Percentiles rank a stretch among this genome's conserved stretches.
Conservation (phyloP, 257 asterid species). For the Solanum bukasovii region DNA sequence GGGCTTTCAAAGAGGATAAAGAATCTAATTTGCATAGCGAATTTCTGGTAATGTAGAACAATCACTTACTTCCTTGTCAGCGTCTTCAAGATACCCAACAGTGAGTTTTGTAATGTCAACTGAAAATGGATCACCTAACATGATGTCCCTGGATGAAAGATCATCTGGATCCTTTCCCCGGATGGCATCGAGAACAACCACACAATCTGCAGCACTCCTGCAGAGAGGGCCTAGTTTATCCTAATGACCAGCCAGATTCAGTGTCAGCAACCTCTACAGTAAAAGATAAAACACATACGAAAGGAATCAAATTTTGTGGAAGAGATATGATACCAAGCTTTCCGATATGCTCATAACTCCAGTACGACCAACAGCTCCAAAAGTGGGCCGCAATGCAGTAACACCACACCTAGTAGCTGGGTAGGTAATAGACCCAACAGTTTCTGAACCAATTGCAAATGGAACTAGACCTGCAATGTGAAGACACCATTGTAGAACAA, state of each 20-base stretch:
- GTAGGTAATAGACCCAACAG: constrained; percentile 84
- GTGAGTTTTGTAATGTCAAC: constrained; percentile 63
- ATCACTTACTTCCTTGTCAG: constrained; percentile 70
- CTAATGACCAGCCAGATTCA: constrained; percentile 19
- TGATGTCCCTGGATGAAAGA: constrained; percentile 63
- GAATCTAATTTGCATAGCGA: background rate
- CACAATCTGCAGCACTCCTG: constrained; percentile 75
- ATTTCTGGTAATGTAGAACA: background rate
- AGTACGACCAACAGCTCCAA: constrained; percentile 80
- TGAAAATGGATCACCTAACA: constrained; percentile 60
- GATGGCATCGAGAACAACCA: constrained; percentile 49
- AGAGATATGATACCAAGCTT: constrained; percentile 55
- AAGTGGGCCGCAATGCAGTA: constrained; percentile 82
- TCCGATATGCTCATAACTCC: constrained; percentile 93
- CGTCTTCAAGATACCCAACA: constrained; percentile 88
- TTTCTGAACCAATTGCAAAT: constrained; percentile 92
- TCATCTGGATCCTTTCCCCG: constrained; percentile 80
- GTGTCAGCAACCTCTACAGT: background rate
- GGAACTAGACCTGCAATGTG: constrained; percentile 60
- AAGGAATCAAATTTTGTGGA: background rate
- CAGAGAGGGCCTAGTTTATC: constrained; percentile 94
- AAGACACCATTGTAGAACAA: constrained; percentile 4
- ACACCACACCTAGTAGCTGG: constrained; percentile 96
- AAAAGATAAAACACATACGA: background rate
- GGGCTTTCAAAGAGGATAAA: background rate